phyloP scores from a whole-genome alignment of 306 rosid species.

The Medicago truncatula region MtrunA17r5.0-ANR NC_053043.1:50782001-50782500 shows the following conservation, averaged over 20 bases:
- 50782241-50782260: conserved; percentile 97
- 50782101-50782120: conserved; percentile 75
- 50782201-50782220: conserved; percentile 20
- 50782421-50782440: conserved; percentile 28
- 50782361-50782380: background rate
- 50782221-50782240: conserved; percentile 35
- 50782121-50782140: conserved; percentile 75
- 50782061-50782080: conserved; percentile 70
- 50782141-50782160: conserved; percentile 98
- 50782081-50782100: conserved; percentile 86
- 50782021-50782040: background rate
- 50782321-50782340: conserved; percentile 86
- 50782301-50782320: conserved; percentile 68
- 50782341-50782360: conserved; percentile 95
- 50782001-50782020: background rate
- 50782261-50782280: conserved; percentile 66
- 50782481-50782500: conserved; percentile 79
- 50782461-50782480: conserved; percentile 67
- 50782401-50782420: background rate
- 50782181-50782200: background rate
- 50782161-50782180: conserved; percentile 20
- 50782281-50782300: conserved; percentile 64
- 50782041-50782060: conserved; percentile 15
- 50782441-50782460: conserved; percentile 87
- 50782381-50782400: conserved; percentile 4